Percentiles rank a stretch among this genome's conserved stretches.
These are phyloP conservation scores for Globisporangium irregulare DNA, from an alignment of 352 stramenopile genomes.

Conservation along the genomic window DNA sequence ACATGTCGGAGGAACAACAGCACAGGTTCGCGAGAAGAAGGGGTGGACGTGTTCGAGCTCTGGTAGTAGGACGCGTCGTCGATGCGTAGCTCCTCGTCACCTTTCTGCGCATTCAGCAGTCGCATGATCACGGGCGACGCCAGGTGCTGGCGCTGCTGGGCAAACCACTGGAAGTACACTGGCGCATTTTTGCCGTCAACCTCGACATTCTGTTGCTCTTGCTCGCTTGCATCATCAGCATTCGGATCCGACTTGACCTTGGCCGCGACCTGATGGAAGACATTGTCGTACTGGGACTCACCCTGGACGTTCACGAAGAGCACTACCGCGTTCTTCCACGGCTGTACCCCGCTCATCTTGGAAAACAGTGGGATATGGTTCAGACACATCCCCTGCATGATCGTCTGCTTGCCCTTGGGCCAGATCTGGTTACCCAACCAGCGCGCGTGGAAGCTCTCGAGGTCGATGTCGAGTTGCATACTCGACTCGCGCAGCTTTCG, in stretches of 20 bases:
- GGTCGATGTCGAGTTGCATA: conserved; percentile 30
- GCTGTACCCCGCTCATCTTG: conserved; percentile 48
- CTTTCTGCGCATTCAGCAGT: conserved; percentile 26
- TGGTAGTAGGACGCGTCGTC: conserved; percentile 25
- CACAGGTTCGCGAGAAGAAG: conserved; percentile 23
- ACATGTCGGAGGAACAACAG: conserved; percentile 55
- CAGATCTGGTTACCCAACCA: conserved; percentile 55
- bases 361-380: conserved; percentile 25
- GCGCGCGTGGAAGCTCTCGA: conserved; percentile 38
- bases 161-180: conserved; percentile 66
- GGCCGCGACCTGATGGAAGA: conserved; percentile 34
- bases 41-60: neutral
- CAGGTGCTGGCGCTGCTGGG: conserved; percentile 27
- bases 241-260: neutral
- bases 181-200: neutral
- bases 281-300: conserved; percentile 39
- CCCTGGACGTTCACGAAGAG: conserved; percentile 54
- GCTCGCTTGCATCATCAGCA: neutral
- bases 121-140: conserved; percentile 30
- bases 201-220: neutral
- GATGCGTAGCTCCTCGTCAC: conserved; percentile 30
- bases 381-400: conserved; percentile 51
- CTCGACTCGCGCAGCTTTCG: conserved; percentile 18
- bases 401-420: conserved; percentile 42
- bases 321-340: conserved; percentile 49